These are phyloP conservation scores for Akanthomyces uredinophilus DNA, from an alignment of 2,329 filamentous ascomycete species.

Conservation along the genomic window DNA sequence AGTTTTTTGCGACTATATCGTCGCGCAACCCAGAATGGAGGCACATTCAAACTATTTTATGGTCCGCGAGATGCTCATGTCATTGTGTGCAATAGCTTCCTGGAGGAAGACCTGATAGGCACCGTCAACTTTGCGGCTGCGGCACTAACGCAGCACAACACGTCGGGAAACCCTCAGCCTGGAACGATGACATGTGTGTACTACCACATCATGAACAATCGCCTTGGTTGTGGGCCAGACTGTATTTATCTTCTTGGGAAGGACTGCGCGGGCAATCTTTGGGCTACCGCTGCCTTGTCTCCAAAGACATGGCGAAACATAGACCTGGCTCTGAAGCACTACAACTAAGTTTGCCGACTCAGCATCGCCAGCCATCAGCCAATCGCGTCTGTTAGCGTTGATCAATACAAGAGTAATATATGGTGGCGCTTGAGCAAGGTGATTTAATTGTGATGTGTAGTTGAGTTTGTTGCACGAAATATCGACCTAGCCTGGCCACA, in stretches of 20 bases:
- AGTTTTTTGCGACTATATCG: background rate
- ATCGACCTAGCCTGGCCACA: too few relatives aligned
- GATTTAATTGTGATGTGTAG: too few relatives aligned
- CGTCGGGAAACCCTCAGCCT: background rate
- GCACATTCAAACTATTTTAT: background rate
- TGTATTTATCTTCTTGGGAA: conserved; percentile 9
- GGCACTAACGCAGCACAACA: background rate
- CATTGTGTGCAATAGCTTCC: background rate
- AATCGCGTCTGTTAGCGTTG: too few relatives aligned
- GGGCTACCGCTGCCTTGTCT: background rate
- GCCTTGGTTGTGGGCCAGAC: background rate
- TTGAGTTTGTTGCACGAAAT: too few relatives aligned
- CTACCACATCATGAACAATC: conserved; percentile 3
- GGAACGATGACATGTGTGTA: conserved; percentile 5
- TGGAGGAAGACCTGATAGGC: background rate
- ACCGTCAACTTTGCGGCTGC: background rate
- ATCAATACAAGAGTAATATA: too few relatives aligned
- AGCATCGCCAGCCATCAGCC: too few relatives aligned
- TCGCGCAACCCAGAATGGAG: background rate
- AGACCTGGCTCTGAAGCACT: background rate
- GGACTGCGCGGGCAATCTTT: background rate
- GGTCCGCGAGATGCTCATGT: background rate
- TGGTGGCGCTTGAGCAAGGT: too few relatives aligned
- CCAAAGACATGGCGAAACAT: background rate
- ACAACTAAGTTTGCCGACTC: background rate